Evolutionary conservation across 2,329 filamentous ascomycete genomes (phyloP), one percentile per base, ranked within the genome.

Genomic region (Monosporascus sp.): DNA sequence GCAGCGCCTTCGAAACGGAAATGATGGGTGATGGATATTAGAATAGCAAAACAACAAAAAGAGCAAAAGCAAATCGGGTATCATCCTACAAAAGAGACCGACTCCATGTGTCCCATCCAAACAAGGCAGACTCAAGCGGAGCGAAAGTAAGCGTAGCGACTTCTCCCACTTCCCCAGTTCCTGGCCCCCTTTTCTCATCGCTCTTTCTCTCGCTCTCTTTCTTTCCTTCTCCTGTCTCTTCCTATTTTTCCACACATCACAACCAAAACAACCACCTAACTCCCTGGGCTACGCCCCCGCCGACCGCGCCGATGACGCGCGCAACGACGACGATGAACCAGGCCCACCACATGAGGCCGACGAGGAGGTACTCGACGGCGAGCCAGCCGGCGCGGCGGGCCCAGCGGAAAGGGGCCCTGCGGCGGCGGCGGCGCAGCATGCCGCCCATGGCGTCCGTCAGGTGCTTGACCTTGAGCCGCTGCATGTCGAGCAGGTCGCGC

Each of bases 271-370:
- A 70, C 93, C 93, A 97, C 65, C 80, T 79, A n/a, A 88, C 75
- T 9, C 81, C 78, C 11, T 75, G 72, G 48, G 83, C 73, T 0
- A 82, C 64, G 2, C 84, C 84, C 46, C 80, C 80, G 45, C 86
- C 79, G 1, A 87, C 61, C 11, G 85, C 84, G 54, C 84, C 74
- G 37, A 88, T 72, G 15, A 89, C 69, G 54, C 89, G 82, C 49
- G 88, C 75, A 24, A 93, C 76, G 68, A 91, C 88, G 24, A 97
- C 92, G 36, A 96, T 76, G 54, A 95, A 83, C 91, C 93, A 97
- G 17, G 95, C 85, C 70, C 88, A 90, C 91, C 94, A 97, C 85
- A 97, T 90, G 61, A 95, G 82, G 4, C 88, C 89, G 39, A 97
- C 84, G 18, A 97, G 79, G 48, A 84, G 74, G 90, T 91, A 97